Evolutionary conservation across 345 rosid genomes (phyloP).

Genomic region (Eucalyptus tenuipes): DNA sequence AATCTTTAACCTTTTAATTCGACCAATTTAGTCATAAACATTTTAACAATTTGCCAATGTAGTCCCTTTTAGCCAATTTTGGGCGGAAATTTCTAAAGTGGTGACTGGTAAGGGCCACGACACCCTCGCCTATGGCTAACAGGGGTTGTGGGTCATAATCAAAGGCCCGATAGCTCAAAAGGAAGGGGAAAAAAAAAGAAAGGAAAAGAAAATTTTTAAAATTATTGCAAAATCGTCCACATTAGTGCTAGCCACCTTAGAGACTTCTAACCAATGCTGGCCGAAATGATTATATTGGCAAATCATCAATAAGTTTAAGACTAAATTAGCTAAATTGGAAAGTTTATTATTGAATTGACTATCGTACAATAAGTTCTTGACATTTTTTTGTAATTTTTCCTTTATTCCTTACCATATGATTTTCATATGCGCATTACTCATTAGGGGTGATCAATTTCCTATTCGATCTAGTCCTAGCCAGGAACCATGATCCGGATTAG

Average conservation of each 20-base stretch:
- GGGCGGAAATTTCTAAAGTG: fast-evolving
- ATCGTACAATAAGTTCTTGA: not conserved
- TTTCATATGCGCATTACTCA: not conserved
- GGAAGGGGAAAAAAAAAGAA: not conserved
- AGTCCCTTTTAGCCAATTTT: not conserved
- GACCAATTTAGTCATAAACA: fast-evolving
- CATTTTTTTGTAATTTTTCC: not conserved
- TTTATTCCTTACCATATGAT: not conserved
- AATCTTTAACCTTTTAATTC: not conserved
- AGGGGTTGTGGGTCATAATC: not conserved
- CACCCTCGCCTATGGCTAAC: not conserved
- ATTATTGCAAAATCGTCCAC: not conserved
- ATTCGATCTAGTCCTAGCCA: not conserved
- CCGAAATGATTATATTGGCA: not conserved
- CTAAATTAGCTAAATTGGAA: not conserved
- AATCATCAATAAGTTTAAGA: not conserved
- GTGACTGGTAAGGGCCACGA: fast-evolving
- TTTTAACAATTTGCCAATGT: not conserved
- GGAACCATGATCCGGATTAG: fast-evolving
- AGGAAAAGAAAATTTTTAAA: not conserved
- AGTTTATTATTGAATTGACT: not conserved
- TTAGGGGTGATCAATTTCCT: not conserved
- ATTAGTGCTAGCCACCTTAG: fast-evolving
- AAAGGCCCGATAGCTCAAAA: not conserved
- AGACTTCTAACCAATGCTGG: not conserved